These are phyloP conservation scores for Aspergillus piperis DNA, from an alignment of 2,329 filamentous ascomycete genomes.

Conservation along the genomic window DNA sequence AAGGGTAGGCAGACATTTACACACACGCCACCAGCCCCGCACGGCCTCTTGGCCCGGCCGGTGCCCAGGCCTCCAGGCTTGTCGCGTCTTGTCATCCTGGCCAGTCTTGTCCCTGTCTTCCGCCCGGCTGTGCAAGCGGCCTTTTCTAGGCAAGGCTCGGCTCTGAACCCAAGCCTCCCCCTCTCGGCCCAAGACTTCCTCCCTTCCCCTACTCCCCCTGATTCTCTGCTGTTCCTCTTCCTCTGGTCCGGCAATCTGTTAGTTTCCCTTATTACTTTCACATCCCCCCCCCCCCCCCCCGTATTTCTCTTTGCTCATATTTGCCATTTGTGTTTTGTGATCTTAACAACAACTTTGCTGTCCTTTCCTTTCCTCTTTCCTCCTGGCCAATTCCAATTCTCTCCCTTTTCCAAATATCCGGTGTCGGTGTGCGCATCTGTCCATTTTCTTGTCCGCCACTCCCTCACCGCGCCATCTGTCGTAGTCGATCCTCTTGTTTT, in stretches of 20 bases:
- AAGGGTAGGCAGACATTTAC: background rate
- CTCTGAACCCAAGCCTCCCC: constrained; percentile 23
- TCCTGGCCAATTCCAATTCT: constrained; percentile 7
- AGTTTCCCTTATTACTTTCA: constrained; percentile 8
- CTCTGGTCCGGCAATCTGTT: constrained; percentile 10
- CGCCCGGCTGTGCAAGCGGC: constrained; percentile 33
- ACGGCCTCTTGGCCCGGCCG: constrained; percentile 37
- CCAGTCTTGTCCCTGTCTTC: constrained; percentile 32
- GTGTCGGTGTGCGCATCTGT: constrained; percentile 2
- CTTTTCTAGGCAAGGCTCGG: constrained; percentile 42
- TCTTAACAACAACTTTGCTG: background rate
- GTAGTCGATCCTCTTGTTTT: background rate
- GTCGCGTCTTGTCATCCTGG: constrained; percentile 26
- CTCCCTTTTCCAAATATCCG: constrained; percentile 8
- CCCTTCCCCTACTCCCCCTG: constrained; percentile 17
- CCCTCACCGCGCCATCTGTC: constrained; percentile 12
- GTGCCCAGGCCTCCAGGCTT: constrained; percentile 1
- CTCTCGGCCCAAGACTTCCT: constrained; percentile 22
- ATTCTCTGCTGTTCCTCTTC: constrained; percentile 6
- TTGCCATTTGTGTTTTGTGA: background rate
- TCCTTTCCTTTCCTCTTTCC: constrained; percentile 7
- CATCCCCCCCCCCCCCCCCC: constrained; percentile 4
- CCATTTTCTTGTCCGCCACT: background rate
- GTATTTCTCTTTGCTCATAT: background rate
- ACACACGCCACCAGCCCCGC: constrained; percentile 21